Evolutionary conservation across 2,329 filamentous ascomycete species (phyloP).

Genomic region (Acrodontium crateriforme): DNA sequence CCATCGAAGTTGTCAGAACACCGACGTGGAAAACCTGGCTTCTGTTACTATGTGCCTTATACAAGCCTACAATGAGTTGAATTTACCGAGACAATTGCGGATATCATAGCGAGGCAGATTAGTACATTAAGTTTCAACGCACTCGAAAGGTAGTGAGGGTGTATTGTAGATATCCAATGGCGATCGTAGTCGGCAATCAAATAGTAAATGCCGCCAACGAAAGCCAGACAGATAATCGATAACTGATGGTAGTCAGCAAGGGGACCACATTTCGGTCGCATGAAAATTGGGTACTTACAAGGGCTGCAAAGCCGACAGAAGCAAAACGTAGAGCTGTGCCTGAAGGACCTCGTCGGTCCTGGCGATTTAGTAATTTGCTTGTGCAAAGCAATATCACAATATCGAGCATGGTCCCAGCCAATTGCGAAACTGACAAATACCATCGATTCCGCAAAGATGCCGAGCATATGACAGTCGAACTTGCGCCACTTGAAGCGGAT

Average conservation of each 20-base stretch:
- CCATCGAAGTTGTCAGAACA: constrained; percentile 24
- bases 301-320: constrained; percentile 14
- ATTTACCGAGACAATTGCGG: constrained; percentile 18
- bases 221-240: constrained; percentile 24
- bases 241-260: constrained; percentile 10
- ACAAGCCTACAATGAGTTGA: no score
- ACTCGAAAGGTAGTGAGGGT: constrained; percentile 25
- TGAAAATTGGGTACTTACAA: constrained; percentile 8
- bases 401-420: constrained; percentile 28
- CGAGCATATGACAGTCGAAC: constrained; percentile 38
- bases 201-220: constrained; percentile 23
- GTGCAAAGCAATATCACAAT: constrained; percentile 25
- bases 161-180: constrained; percentile 25
- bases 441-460: constrained; percentile 21
- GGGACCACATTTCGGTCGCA: no score
- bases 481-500: constrained; percentile 22
- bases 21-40: constrained; percentile 29
- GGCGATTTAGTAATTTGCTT: constrained; percentile 10
- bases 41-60: no score
- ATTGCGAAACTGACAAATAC: constrained; percentile 25
- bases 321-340: constrained; percentile 8
- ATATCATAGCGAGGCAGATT: constrained; percentile 14
- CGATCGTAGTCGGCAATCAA: constrained; percentile 24
- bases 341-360: constrained; percentile 7
- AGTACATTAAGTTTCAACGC: constrained; percentile 15